Evolutionary conservation across 2,329 filamentous ascomycete genomes (phyloP), one percentile per base, ranked within the genome.

Genomic region (Stagonosporopsis chrysanthemi): DNA sequence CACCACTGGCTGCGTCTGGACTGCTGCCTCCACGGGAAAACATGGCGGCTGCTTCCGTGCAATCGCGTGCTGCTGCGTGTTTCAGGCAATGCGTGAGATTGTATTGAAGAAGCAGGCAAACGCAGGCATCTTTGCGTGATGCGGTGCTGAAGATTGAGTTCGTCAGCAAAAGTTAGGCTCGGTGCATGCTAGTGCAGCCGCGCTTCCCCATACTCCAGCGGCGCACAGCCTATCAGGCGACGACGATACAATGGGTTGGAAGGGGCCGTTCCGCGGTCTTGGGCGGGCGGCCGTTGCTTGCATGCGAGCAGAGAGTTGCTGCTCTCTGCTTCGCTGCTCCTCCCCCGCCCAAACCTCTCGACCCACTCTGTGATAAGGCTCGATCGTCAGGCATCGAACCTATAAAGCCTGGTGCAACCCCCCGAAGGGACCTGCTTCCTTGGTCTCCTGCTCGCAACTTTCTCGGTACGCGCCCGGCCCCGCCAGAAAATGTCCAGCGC

Each of bases 391-490:
- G 54, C 54, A 52, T 48, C 47, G 26, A 49, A 26, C 39, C 47
- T 58, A 56, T 62, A 67, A 66, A 66, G 47, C 47, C 57, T 46
- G 58, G 43, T 55, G 58, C 48, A 57, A 57, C 45, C 57, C 62
- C 54, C 33, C 58, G 40, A 52, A 48, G 40, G 26, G 26, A 47
- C 40, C 38, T 65, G 52, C 49, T 64, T 58, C 60, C 58, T 62
- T 64, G 42, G 59, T 55, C 58, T 56, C 49, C 49, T 60, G 61
- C 55, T 64, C 65, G 65, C 64, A 60, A 55, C 42, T 51, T 47
- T 59, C 59, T 67, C 65, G 70, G 73, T 75, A 75, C 23, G 72
- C 66, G 63, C 66, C 63, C 61, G 61, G 58, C 63, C 64, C 65
- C 62, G 35, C 55, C 62, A 61, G 56, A 61, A 57, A 41, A 41